phyloP scores from a whole-genome alignment of 2,329 filamentous ascomycete genomes.

The Tolypocladium guangdongense region DNA sequence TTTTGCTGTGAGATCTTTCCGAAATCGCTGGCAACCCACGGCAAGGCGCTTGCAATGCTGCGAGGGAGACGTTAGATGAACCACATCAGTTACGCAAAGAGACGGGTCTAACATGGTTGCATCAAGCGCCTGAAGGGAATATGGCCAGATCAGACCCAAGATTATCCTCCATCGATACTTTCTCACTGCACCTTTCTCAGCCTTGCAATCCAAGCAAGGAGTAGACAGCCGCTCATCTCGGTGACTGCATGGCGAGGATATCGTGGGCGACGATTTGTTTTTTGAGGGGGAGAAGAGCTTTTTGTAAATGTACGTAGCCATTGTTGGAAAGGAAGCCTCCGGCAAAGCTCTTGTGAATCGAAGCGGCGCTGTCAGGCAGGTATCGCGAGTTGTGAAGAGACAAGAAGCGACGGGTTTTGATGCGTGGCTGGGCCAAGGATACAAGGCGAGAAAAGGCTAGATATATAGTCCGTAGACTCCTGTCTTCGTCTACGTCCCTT shows the following conservation, averaged over 20 bases:
- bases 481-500: not conserved
- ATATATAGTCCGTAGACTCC: not conserved
- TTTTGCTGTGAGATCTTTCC: slow-evolving; percentile 48
- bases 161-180: slow-evolving; percentile 49
- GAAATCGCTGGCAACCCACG: slow-evolving; percentile 54
- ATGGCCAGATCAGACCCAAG: slow-evolving; percentile 46
- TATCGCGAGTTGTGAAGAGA: not conserved
- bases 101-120: slow-evolving; percentile 39
- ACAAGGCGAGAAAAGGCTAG: not conserved
- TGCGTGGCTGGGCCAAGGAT: not conserved
- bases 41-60: slow-evolving; percentile 25
- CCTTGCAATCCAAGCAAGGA: slow-evolving; percentile 19
- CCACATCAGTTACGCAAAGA: not conserved
- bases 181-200: slow-evolving; percentile 19
- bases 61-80: not conserved
- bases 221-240: slow-evolving; percentile 5
- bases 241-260: slow-evolving; percentile 10
- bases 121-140: slow-evolving; percentile 51
- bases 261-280: not conserved
- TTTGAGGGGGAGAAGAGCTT: not conserved
- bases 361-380: not conserved
- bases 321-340: not conserved
- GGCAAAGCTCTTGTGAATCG: not conserved
- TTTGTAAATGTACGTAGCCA: not conserved
- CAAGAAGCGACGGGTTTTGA: not conserved